phyloP scores from a whole-genome alignment of 306 rosid genomes.

The Erythrophleum fordii region DNA sequence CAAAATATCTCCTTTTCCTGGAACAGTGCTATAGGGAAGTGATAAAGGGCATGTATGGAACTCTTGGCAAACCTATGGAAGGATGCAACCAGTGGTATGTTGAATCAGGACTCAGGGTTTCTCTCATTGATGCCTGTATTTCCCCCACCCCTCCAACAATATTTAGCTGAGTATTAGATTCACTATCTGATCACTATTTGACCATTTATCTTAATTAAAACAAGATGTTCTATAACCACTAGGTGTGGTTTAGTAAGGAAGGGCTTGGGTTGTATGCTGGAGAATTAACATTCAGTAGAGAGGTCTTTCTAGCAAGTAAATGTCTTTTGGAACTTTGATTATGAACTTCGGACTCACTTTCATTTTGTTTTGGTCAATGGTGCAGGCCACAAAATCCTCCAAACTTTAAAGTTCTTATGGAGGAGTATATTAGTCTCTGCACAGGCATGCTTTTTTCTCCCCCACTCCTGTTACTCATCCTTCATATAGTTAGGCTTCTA shows the following conservation, averaged over 20 bases:
- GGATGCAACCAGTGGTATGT: constrained; percentile 89
- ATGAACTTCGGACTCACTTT: constrained; percentile 11
- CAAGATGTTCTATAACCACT: neutral
- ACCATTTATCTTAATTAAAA: neutral
- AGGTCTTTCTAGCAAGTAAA: neutral
- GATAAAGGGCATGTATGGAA: constrained; percentile 80
- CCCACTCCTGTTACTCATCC: neutral
- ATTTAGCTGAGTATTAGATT: neutral
- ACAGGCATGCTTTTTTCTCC: constrained; percentile 61
- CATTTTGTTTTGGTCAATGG: constrained; percentile 23
- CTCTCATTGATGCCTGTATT: constrained; percentile 18
- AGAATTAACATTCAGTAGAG: neutral
- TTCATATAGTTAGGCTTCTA: neutral
- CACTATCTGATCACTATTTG: neutral
- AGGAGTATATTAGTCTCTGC: constrained; percentile 77
- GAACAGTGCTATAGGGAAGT: constrained; percentile 84
- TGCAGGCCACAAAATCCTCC: constrained; percentile 85
- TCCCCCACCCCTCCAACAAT: neutral
- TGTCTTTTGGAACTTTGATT: neutral
- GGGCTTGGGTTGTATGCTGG: neutral
- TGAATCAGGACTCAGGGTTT: constrained; percentile 5
- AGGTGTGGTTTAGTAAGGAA: neutral
- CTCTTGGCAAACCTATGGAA: constrained; percentile 84
- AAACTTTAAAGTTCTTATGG: constrained; percentile 61
- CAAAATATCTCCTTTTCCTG: constrained; percentile 11